Base-by-base conservation (phyloP, 352 stramenopile genomes). In the Phytophthora vignae region DNA sequence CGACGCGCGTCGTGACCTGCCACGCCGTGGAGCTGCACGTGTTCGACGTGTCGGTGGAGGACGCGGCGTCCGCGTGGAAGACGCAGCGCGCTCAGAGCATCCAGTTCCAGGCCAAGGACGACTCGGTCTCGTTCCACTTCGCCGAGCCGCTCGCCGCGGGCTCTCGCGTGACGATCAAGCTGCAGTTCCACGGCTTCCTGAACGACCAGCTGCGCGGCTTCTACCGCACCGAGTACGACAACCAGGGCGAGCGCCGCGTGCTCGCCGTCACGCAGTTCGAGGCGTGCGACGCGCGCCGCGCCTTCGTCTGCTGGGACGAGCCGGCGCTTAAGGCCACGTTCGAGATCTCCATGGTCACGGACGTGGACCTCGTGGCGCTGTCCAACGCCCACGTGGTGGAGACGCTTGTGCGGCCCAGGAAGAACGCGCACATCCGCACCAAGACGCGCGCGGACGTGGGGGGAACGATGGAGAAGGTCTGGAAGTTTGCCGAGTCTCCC, bases 251-350 rank as follows among this genome's bases (percentile, higher is more conserved):
- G 67, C 90, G 86, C 60, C 95, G 97, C 64, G 90, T 98, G 73
- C 98, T 99, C 67, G 97, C 96, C 1, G 96, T 95, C 62, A 93
- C 86, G 69, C 85, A 94, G 69, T 95, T 94, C 55, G 81, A 89
- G 69, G 88, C 90, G 22, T 92, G 92, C 60, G 89, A 98, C 66
- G 90, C 91, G 22, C 90, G 97, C 57, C 88, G 96, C 19, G 97
- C 95, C 50, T 99, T 99, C 69, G 97, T 98, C 14, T 99, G 98
- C 83, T 99, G 97, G 90, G 98, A 99, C 73, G 98, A 99, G 81
- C 98, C 98, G 4, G 90, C 94, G 29, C 82, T 98, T 27, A 99
- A 99, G 78, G 97, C 97, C 9, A 88, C 84, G 1, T 99, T 99
- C 67, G 78, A 91, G 61, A 89, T 99, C 46, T 93, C 89, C 11